A percentile compares a stretch with the other conserved stretches of the same genome.
Evolutionary conservation across 2,329 filamentous ascomycete genomes (phyloP).

Genomic region (Alternaria angustiovoidea): DNA sequence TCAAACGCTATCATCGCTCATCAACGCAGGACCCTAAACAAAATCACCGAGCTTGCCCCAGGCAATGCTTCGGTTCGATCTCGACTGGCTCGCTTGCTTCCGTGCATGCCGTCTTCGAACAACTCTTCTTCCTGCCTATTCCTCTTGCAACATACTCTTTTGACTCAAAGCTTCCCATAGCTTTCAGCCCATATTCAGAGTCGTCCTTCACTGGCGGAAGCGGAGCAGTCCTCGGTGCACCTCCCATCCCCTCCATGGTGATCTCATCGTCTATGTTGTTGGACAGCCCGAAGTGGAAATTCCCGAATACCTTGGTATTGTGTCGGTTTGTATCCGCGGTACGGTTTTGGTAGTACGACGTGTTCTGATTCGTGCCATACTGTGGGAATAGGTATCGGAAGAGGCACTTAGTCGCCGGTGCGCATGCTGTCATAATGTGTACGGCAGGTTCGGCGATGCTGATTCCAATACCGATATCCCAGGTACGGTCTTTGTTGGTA

Average conservation of each 20-base stretch:
- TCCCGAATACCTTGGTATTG: conserved; percentile 14
- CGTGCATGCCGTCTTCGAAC: conserved; percentile 17
- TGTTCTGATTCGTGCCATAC: conserved; percentile 32
- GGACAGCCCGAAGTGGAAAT: conserved; percentile 23
- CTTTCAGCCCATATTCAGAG: conserved; percentile 12
- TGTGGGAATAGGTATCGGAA: conserved; percentile 48
- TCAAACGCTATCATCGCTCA: conserved; percentile 17
- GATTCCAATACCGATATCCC: conserved; percentile 49
- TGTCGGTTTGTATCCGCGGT: conserved; percentile 1
- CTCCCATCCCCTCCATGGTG: conserved; percentile 16
- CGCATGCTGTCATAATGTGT: conserved; percentile 63
- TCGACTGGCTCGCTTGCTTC: conserved; percentile 22
- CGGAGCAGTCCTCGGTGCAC: conserved; percentile 9
- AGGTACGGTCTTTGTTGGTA: conserved; percentile 43
- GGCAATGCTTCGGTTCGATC: conserved; percentile 27
- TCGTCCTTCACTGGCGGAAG: conserved; percentile 7
- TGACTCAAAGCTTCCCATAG: conserved; percentile 15
- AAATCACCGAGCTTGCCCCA: conserved; percentile 20
- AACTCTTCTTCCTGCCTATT: conserved; percentile 10
- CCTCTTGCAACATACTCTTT: conserved; percentile 12
- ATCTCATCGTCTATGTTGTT: conserved; percentile 13
- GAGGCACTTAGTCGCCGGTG: conserved; percentile 61
- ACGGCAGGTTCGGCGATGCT: conserved; percentile 52
- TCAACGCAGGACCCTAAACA: conserved; percentile 1
- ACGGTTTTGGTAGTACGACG: conserved; percentile 25